Base-by-base conservation (phyloP, 2,329 filamentous ascomycete species). In the Epicoccum nigrum region DNA sequence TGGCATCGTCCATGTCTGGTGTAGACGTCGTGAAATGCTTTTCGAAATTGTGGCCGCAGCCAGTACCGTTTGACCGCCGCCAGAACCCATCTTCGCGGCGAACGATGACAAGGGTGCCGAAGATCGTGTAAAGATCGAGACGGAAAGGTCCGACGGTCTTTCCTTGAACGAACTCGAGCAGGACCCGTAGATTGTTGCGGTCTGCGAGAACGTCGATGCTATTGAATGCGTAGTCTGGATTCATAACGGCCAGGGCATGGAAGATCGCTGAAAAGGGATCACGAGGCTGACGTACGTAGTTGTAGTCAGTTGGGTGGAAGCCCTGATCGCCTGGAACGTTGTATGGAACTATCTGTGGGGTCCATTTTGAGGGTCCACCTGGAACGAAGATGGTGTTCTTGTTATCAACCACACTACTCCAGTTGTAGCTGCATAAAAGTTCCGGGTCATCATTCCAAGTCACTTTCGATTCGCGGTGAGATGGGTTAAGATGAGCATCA, bases 361-460 rank as follows among this genome's bases (percentile, higher is more conserved):
- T 54, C 65, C 63, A 68, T 17, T 63, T 66, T 6, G 57, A 55
- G 16, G 65, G 67, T 17, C 48, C 55, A 3, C 67, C 67, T 3
- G 66, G 67, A 2, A 68, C 66, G 32, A 64, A 68, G 4, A 70
- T 66, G 0, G 59, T 64, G 34, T 69, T 69, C 15, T 53, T 60
- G 4, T 58, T 56, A 12, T 65, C 56, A 1, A 38, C 43, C 3
- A 53, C 48, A n/a, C 55, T 54, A 25, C 58, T 53, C 67, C 65
- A 70, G 40, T 69, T 70, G 57, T 69, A 70, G 16, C 46, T 60
- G 28, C 65, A 69, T 4, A 70, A 30, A 4, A 69, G 31, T n/a
- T 69, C 63, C 5, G 62, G 59, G 2, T 65, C 62, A 27, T 49
- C 20, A 6, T 67, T 56, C 64, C 65, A 69, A n/a, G 49, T 54